These are phyloP conservation scores for Fusarium verrucosum DNA, from an alignment of 2,329 filamentous ascomycete species.

Conservation along the genomic window DNA sequence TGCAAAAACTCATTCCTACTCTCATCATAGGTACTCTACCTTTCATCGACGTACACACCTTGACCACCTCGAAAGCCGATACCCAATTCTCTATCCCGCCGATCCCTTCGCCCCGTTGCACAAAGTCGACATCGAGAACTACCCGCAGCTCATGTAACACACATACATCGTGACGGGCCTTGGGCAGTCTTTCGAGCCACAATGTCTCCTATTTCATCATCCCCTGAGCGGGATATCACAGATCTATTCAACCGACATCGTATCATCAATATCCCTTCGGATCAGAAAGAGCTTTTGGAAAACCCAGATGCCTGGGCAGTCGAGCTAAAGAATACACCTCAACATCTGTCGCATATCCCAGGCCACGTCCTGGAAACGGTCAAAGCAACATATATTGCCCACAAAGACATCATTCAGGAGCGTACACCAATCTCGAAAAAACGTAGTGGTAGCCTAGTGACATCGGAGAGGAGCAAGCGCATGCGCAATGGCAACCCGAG, in stretches of 20 bases:
- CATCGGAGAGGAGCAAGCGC: constrained; percentile 14
- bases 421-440: constrained; percentile 9
- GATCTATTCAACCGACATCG: constrained; percentile 43
- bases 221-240: constrained; percentile 37
- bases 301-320: constrained; percentile 51
- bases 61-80: background rate
- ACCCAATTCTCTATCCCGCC: background rate
- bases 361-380: constrained; percentile 48
- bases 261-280: constrained; percentile 49
- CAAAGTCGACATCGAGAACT: constrained; percentile 6
- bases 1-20: background rate
- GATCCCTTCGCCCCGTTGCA: constrained; percentile 1
- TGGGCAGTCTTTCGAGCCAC: constrained; percentile 29
- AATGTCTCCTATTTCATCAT: constrained; percentile 43
- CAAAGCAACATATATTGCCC: constrained; percentile 38
- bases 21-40: background rate
- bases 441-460: constrained; percentile 1
- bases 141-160: constrained; percentile 37
- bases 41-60: background rate
- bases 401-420: background rate
- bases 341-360: constrained; percentile 49
- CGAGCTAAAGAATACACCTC: constrained; percentile 36
- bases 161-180: constrained; percentile 19
- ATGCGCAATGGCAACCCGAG: constrained; percentile 11
- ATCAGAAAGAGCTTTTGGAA: constrained; percentile 53